Percentiles rank a stretch among this genome's conserved stretches.
phyloP scores from a whole-genome alignment of 768 basidiomycete species.

The Trametes sanguinea region DNA sequence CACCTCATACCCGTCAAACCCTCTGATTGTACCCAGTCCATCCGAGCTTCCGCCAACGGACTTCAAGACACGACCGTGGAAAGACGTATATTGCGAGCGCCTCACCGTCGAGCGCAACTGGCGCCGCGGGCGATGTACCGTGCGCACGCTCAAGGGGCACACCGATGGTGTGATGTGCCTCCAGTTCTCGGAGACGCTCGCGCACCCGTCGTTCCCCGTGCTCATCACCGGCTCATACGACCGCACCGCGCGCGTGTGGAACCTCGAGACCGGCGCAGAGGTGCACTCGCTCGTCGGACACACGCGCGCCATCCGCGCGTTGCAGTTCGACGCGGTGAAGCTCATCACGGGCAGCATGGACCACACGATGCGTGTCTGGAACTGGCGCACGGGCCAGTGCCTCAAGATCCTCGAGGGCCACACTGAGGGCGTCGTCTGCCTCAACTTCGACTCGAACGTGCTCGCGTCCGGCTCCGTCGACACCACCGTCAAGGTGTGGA shows the following conservation, averaged over 20 bases:
- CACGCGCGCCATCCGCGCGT: conserved; percentile 83
- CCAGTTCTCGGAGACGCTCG: conserved; percentile 85
- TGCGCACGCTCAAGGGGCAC: conserved; percentile 87
- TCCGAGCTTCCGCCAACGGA: conserved; percentile 19
- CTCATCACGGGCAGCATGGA: conserved; percentile 98
- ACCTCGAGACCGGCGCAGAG: conserved; percentile 87
- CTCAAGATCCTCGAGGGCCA: conserved; percentile 89
- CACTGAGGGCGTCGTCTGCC: conserved; percentile 85
- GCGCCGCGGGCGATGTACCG: conserved; percentile 88
- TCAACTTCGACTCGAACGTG: conserved; percentile 89
- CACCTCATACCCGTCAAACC: conserved; percentile 29
- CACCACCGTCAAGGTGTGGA: conserved; percentile 94
- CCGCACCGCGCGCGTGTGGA: conserved; percentile 93
- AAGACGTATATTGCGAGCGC: conserved; percentile 97
- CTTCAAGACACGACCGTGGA: conserved; percentile 87
- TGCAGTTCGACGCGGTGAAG: conserved; percentile 96
- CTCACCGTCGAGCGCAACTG: conserved; percentile 96
- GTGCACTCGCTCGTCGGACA: conserved; percentile 87
- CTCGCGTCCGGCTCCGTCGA: conserved; percentile 94
- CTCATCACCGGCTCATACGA: conserved; percentile 99
- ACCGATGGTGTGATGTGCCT: conserved; percentile 97
- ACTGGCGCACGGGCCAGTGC: conserved; percentile 89
- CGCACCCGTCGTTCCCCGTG: conserved; percentile 85
- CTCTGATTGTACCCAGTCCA: conserved; percentile 26
- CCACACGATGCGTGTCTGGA: conserved; percentile 92